Base-by-base conservation (phyloP, 768 basidiomycete genomes). In the Candolleomyces efflorescens region DNA sequence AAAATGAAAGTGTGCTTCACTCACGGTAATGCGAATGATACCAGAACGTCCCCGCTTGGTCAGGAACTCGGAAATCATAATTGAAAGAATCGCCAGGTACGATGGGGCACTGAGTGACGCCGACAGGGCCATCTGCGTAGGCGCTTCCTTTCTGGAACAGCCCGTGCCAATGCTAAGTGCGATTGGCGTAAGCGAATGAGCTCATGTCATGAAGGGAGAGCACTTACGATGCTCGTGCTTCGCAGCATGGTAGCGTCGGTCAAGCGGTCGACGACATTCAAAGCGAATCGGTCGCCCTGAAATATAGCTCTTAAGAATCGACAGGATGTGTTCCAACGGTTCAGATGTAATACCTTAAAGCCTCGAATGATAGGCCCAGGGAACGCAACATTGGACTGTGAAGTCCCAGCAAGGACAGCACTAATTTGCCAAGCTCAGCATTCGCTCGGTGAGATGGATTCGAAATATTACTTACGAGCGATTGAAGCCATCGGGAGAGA, bases 1-100 rank as follows among this genome's bases (percentile, higher is more conserved):
- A 24, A 6, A 38, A 10, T 0, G 17, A 11, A 15, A 17, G 17
- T 26, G 15, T n/a, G 27, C 2, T 23, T 32, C 12, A 58, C 62
- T 26, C 23, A 58, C 62, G 46, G 48, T 58, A 60, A 43, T 63
- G 59, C 5, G 63, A 68, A 54, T 66, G 65, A 27, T 67, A 73
- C 80, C 81, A 82, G 62, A 71, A 83, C n/a, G 69, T 73, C 17
- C 79, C 77, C 5, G 76, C 71, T 63, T 79, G 77, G 23, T 66
- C 63, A 2, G 66, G 64, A 2, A 64, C 65, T 7, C 62, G 58
- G 60, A 80, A 75, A 5, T 71, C 52, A 60, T 81, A 79, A 23
- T 71, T 26, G 65, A 76, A 80, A 2, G 71, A 69, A 54, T 79
- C 53, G 0, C 69, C 70, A 23, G 71, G 65, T 15, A 67, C 64